Base-by-base conservation (phyloP, 129 eudicot species). In the Escallonia rubra region DNA sequence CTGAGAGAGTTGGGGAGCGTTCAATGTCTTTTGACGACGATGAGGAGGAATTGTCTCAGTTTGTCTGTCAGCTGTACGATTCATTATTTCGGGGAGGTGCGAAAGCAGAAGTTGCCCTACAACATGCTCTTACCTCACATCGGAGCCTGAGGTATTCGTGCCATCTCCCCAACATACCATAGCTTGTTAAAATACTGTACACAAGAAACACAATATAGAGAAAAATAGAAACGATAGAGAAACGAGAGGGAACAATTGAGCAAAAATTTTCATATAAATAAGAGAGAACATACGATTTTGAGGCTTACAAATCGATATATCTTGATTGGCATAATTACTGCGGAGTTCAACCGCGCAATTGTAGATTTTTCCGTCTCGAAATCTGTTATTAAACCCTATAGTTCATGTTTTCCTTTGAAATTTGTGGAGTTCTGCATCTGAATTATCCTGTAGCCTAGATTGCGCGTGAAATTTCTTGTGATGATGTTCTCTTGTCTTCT, bases 31-130 rank as follows among this genome's bases (percentile, higher is more conserved):
- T 80, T 15, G 96, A 93, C 15, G 91, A 87, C 51, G 95, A 89
- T 50, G 99, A 93, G 63, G 96, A 86, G 72, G 95, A 89, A 64
- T 75, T 93, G 61, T 86, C 95, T 43, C 82, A 80, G 47, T 90
- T 93, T 66, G 75, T 83, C 0, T 86, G 90, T 69, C 77, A 75
- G 64, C 72, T 93, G n/a, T 93, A 93, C 39, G 96, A 89, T 43
- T 80, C 79, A 45, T 57, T 93, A 54, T 90, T 86, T 63, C 83
- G 73, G 69, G 87, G 87, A 38, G 87, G 96, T 53, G 77, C 83
- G 15, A 86, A 82, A 61, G 86, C 84, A 40, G 82, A 89, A 49
- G 87, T 67, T 76, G 96, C 99, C 41, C 73, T 93, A 56, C 83
- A 82, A 78, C 72, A 78, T 40, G 95, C 95, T 40, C 88, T 84